Conservation (phyloP, 441 rosid genomes). For the Pelargonium myrrhifolium region DNA sequence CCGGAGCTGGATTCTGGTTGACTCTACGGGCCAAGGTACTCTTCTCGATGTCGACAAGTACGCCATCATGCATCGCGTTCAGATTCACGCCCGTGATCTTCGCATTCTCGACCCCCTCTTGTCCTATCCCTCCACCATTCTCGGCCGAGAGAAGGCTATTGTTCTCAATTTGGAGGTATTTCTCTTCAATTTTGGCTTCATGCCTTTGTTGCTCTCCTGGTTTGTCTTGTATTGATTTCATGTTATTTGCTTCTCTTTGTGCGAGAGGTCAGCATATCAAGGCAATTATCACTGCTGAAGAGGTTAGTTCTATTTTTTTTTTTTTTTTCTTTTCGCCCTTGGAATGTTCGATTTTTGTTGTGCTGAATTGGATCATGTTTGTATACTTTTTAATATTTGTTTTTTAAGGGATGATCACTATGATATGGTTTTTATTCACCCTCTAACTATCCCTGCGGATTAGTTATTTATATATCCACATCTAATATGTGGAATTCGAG, state of each 20-base stretch:
- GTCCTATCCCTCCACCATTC: conserved; percentile 89
- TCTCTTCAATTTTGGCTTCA: not conserved
- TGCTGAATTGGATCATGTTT: not conserved
- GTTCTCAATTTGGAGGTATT: conserved; percentile 85
- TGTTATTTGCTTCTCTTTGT: conserved; percentile 2
- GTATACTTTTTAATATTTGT: no score
- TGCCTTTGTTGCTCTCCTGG: not conserved
- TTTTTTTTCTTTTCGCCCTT: not conserved
- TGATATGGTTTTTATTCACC: no score
- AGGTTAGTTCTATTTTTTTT: conserved; percentile 43
- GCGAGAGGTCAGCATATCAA: conserved; percentile 66
- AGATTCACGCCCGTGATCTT: conserved; percentile 98
- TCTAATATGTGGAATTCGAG: no score
- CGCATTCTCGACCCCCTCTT: conserved; percentile 87
- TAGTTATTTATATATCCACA: no score
- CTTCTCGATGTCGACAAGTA: conserved; percentile 68
- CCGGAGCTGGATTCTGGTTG: conserved; percentile 62
- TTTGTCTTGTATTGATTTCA: conserved; percentile 4
- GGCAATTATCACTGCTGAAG: conserved; percentile 89
- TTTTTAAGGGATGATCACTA: no score
- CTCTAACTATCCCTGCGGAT: no score
- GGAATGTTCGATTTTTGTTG: not conserved
- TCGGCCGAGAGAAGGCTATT: conserved; percentile 89
- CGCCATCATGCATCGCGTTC: conserved; percentile 86
- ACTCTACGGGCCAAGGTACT: conserved; percentile 44